Conservation (phyloP, 2,329 filamentous ascomycete genomes). For the Rosellinia necatrix region DNA sequence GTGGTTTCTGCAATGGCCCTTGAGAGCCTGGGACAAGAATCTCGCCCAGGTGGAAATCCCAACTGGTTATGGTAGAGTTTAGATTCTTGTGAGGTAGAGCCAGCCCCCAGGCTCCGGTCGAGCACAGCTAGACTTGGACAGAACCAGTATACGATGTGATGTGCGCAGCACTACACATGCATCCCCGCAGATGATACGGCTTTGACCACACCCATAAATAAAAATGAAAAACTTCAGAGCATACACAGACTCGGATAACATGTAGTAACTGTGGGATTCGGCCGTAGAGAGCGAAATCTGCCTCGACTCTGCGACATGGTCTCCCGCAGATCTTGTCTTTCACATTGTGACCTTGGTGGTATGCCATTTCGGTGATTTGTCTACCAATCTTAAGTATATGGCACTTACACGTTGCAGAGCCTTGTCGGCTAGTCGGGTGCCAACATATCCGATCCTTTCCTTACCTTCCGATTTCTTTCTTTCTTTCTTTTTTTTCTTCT, state of each 20-base stretch:
- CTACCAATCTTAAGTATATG: too few species aligned
- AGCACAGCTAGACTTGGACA: conserved; percentile 25
- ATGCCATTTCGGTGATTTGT: too few species aligned
- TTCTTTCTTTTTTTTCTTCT: background rate
- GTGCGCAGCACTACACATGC: conserved; percentile 23
- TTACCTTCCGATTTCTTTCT: conserved; percentile 8
- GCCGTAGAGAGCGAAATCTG: background rate
- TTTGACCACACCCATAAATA: conserved; percentile 34
- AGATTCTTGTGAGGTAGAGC: conserved; percentile 19
- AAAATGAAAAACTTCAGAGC: conserved; percentile 34
- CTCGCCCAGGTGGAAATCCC: conserved; percentile 19
- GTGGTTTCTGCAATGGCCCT: conserved; percentile 18
- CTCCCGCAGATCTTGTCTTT: too few species aligned
- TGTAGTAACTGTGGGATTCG: background rate
- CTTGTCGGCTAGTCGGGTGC: conserved; percentile 21
- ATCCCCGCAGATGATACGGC: conserved; percentile 31
- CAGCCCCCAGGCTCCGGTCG: conserved; percentile 6
- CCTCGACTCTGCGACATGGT: background rate
- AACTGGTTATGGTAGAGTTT: conserved; percentile 21
- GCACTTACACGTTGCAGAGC: too few species aligned
- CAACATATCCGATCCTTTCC: conserved; percentile 12
- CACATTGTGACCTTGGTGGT: too few species aligned
- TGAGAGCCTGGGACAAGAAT: conserved; percentile 15
- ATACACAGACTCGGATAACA: conserved; percentile 2
- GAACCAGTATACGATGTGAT: conserved; percentile 22